These are phyloP conservation scores for Aspergillus sp. DNA, from an alignment of 2,329 filamentous ascomycete genomes.

Conservation along the genomic window DNA sequence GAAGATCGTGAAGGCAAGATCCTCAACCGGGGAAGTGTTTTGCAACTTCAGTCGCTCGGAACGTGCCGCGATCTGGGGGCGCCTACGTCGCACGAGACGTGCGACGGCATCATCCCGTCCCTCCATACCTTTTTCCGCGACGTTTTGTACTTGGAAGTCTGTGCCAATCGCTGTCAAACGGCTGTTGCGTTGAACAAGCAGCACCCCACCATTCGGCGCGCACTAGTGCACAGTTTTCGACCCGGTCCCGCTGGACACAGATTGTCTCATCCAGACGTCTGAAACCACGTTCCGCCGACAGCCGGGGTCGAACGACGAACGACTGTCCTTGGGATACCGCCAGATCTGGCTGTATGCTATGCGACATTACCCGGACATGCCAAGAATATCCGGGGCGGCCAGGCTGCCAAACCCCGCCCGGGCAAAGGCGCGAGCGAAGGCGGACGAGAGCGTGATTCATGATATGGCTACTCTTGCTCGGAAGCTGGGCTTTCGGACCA, in stretches of 20 bases:
- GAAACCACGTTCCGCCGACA: slow-evolving; percentile 21
- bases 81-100: slow-evolving; percentile 16
- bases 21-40: slow-evolving; percentile 32
- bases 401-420: slow-evolving; percentile 1
- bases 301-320: slow-evolving; percentile 9
- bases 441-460: slow-evolving; percentile 4
- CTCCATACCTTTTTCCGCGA: slow-evolving; percentile 40
- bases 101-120: slow-evolving; percentile 29
- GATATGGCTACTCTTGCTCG: slow-evolving; percentile 5
- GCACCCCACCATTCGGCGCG: neutral
- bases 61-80: slow-evolving; percentile 29
- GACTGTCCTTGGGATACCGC: slow-evolving; percentile 20
- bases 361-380: slow-evolving; percentile 24
- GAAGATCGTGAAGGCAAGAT: slow-evolving; percentile 25
- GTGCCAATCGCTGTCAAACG: slow-evolving; percentile 27
- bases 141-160: slow-evolving; percentile 32
- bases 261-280: slow-evolving; percentile 24
- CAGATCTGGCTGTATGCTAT: slow-evolving; percentile 33
- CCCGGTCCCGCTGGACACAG: neutral
- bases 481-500: slow-evolving; percentile 4
- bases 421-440: slow-evolving; percentile 2
- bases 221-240: slow-evolving; percentile 2
- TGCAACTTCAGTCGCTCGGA: slow-evolving; percentile 28
- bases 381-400: slow-evolving; percentile 5
- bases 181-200: slow-evolving; percentile 15